Evolutionary conservation across 164 flowering plant species (phyloP), one percentile per base, ranked within the genome.

Genomic region (Malania oleifera): DNA sequence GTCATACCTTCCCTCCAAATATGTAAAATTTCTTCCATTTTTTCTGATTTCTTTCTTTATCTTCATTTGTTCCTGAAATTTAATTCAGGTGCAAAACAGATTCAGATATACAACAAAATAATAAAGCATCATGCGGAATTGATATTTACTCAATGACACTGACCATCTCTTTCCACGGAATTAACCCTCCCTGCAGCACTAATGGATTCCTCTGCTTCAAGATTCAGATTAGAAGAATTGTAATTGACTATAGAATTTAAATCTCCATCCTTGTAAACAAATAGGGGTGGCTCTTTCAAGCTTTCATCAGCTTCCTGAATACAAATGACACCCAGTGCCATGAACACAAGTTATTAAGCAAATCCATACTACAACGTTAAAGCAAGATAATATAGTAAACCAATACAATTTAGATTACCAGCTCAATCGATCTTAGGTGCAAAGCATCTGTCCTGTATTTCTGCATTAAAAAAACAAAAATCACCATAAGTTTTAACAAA

Each of bases 221-320:
- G 34, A 27, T 18, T 54, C 60, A 54, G 52, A 23, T 52, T 37
- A 52, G 75, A 64, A 56, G 67, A 54, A 27, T 52, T 59, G 56
- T 61, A 43, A 37, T 54, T 71, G 64, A 62, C 71, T 38, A 55
- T 40, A 63, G 80, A 62, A 65, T 23, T 49, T 18, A 66, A 56
- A 51, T 70, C 64, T 45, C 47, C 75, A 64, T 81, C 83, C 67
- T 75, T 70, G 67, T 76, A 86, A 52, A 88, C 79, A 70, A 78
- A 61, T 51, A 43, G 54, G 2, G 59, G 44, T 17, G 96, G 97
- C 65, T 76, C 91, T 74, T 73, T 78, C 64, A 87, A 58, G 24
- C 66, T 79, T 56, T 75, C 80, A 25, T 56, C 72, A 6, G 44
- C 73, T 50, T 87, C 91, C 97, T 90, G 62, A 67, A 70, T 31